Base-by-base conservation (phyloP, 2,329 filamentous ascomycete genomes). In the Scorias spongiosa region DNA sequence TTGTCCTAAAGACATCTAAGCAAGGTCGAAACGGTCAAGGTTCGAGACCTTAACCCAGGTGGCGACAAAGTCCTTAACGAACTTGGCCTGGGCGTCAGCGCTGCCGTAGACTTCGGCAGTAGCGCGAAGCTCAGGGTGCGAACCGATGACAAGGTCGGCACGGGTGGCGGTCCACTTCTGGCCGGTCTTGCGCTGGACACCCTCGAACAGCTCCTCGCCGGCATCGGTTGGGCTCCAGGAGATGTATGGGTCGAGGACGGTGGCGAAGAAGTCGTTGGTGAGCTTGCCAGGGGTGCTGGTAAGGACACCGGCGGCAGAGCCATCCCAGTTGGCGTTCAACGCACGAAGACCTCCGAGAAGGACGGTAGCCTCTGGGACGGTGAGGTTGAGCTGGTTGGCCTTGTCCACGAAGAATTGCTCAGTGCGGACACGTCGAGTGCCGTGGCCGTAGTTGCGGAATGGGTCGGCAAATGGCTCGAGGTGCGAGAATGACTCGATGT, bases 191-290 rank as follows among this genome's bases (percentile, higher is more conserved):
- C 76, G 77, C 65, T 84, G 78, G 11, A 64, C 55, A 30, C 79
- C 81, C 48, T 77, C 72, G 61, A 73, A 86, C 42, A 70, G 44
- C 53, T 85, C 80, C 29, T 64, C 58, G 43, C 62, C 64, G n/a
- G 54, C 51, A 45, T 66, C 65, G 34, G 64, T 64, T 0, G 72
- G 55, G 65, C 76, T 76, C 83, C 83, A 87, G 17, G 64, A 67
- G 6, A 73, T 82, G 61, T 63, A 66, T 54, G 71, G 74, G 56
- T 85, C 81, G 18, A 88, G 73, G 1, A 88, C 69, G 66, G 87
- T 86, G 63, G 84, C 73, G 57, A 88, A 88, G 72, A 85, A 88
- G 66, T 87, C 83, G 63, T 83, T 86, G 57, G 77, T 83, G 54
- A 88, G 69, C 52, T 75, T 63, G 37, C 83, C 83, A 1, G 80